Conservation (phyloP, 1,284 basidiomycete species). For the Cutaneotrichosporon dermatis region DNA sequence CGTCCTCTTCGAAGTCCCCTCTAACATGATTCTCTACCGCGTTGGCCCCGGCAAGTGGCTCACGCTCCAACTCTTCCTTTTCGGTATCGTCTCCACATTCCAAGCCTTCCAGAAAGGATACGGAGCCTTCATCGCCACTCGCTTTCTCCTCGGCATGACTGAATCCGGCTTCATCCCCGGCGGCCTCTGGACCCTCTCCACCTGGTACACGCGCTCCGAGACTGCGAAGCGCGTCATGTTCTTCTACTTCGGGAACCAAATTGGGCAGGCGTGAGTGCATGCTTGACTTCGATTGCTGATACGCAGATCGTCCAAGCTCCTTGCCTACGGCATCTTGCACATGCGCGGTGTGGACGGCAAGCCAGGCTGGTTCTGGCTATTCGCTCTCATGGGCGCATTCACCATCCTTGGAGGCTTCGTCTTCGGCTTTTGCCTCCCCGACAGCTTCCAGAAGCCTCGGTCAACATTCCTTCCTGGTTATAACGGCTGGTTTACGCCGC, state of each 20-base stretch:
- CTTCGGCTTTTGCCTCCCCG: constrained; percentile 32
- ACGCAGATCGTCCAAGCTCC: constrained; percentile 13
- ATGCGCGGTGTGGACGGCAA: constrained; percentile 27
- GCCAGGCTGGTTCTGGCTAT: constrained; percentile 31
- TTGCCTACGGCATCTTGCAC: constrained; percentile 32
- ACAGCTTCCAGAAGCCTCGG: constrained; percentile 22
- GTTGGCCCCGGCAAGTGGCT: constrained; percentile 28
- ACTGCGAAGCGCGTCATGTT: constrained; percentile 31
- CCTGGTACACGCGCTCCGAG: constrained; percentile 28
- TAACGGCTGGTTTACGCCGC: constrained; percentile 25
- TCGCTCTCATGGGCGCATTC: constrained; percentile 29
- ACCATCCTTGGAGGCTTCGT: constrained; percentile 31
- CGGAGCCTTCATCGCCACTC: constrained; percentile 30
- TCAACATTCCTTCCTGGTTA: constrained; percentile 27
- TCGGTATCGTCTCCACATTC: constrained; percentile 32
- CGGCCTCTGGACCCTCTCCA: constrained; percentile 21
- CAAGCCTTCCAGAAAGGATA: constrained; percentile 34
- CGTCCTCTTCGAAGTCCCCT: constrained; percentile 35
- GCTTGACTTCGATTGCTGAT: too few species aligned
- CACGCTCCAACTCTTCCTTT: constrained; percentile 29
- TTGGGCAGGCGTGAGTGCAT: constrained; percentile 15
- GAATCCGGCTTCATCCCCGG: constrained; percentile 34
- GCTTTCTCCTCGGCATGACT: constrained; percentile 29
- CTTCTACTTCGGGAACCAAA: constrained; percentile 35
- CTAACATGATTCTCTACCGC: constrained; percentile 27